These are phyloP conservation scores for Piedraia hortae DNA, from an alignment of 2,329 filamentous ascomycete species.

Conservation along the genomic window DNA sequence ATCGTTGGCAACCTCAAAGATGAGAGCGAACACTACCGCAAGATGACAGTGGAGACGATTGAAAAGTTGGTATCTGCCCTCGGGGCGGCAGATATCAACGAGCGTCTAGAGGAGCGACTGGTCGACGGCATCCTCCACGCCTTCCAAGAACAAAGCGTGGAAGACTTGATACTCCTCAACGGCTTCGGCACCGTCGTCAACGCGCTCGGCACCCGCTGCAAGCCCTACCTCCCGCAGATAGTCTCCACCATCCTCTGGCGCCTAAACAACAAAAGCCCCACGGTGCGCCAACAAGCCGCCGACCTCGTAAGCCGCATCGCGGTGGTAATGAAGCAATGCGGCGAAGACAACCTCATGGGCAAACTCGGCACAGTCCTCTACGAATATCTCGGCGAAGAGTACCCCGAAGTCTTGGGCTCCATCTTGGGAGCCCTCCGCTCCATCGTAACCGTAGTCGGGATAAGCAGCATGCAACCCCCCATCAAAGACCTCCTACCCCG, in stretches of 20 bases:
- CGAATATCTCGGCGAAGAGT: constrained; percentile 95
- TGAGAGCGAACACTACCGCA: constrained; percentile 88
- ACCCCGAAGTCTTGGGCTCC: constrained; percentile 87
- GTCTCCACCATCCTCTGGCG: constrained; percentile 90
- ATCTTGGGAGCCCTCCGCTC: constrained; percentile 85
- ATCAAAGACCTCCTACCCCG: constrained; percentile 89
- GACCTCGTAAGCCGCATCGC: constrained; percentile 92
- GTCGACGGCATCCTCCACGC: constrained; percentile 88
- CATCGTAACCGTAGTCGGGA: constrained; percentile 93
- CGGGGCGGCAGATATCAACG: constrained; percentile 78
- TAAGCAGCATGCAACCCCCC: constrained; percentile 91
- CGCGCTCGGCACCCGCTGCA: constrained; percentile 74
- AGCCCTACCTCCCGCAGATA: constrained; percentile 88
- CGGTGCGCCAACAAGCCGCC: constrained; percentile 85
- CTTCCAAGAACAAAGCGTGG: constrained; percentile 93
- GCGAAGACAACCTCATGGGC: constrained; percentile 82
- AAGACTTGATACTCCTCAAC: constrained; percentile 88
- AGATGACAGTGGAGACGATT: constrained; percentile 96
- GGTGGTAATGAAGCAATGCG: constrained; percentile 97
- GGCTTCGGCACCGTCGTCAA: constrained; percentile 96
- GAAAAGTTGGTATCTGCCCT: constrained; percentile 88
- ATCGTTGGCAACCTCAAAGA: constrained; percentile 93
- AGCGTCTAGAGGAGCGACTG: constrained; percentile 72
- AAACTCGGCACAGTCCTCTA: constrained; percentile 87
- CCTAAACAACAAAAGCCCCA: constrained; percentile 91